These are phyloP conservation scores for Colletotrichum cereale DNA, from an alignment of 2,329 filamentous ascomycete species.

Conservation along the genomic window DNA sequence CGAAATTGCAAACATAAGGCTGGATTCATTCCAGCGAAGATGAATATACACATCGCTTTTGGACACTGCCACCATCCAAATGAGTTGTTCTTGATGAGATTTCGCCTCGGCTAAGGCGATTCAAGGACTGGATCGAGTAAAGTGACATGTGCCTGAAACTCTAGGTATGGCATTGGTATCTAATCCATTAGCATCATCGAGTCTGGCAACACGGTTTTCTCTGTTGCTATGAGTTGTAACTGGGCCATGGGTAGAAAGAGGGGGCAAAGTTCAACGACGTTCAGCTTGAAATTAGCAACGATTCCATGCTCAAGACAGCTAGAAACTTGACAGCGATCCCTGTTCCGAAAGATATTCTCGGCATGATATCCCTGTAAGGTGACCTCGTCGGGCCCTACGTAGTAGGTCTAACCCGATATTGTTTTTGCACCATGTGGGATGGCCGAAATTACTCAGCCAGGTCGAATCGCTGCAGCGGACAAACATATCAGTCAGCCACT, in stretches of 20 bases:
- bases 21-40: not conserved
- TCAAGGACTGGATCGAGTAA: not conserved
- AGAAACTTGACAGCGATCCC: not conserved
- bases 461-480: not conserved
- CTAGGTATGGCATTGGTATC: not conserved
- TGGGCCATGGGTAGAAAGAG: not conserved
- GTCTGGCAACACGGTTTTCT: not conserved
- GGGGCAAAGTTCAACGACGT: not conserved
- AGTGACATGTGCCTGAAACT: not conserved
- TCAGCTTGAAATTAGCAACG: not conserved
- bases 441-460: not conserved
- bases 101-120: not conserved
- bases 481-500: not conserved
- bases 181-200: not conserved
- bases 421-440: not conserved
- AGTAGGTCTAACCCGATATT: too few species aligned
- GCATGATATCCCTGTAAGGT: not conserved
- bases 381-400: not conserved
- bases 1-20: not conserved
- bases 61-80: not conserved
- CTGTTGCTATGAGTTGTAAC: not conserved
- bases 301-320: too few species aligned
- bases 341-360: not conserved
- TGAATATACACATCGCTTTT: not conserved
- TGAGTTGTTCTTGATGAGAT: not conserved